phyloP scores from a whole-genome alignment of 148 eudicot genomes.

The Nyssa sinensis region DNA sequence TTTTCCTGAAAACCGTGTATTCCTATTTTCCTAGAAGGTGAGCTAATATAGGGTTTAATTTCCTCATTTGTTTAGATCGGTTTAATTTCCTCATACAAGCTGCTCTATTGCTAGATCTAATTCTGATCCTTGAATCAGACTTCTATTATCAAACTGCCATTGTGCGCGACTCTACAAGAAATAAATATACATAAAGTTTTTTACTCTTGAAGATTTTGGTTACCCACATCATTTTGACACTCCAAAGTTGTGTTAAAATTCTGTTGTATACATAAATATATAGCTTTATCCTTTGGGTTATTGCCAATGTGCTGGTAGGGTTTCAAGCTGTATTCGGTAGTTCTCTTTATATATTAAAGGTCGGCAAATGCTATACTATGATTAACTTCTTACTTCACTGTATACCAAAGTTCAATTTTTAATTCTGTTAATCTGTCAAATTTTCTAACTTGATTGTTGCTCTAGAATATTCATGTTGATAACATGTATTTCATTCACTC shows the following conservation, averaged over 20 bases:
- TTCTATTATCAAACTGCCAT: not conserved
- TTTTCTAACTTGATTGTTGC: not conserved
- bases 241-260: too few species aligned
- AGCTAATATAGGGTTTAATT: too few species aligned
- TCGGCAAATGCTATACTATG: not conserved
- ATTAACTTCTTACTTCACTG: not conserved
- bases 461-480: not conserved
- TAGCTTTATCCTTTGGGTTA: not conserved
- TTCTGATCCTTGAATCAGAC: not conserved
- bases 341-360: not conserved
- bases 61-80: too few species aligned
- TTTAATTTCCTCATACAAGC: not conserved
- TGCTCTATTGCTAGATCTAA: not conserved
- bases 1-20: too few species aligned
- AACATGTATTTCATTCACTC: not conserved
- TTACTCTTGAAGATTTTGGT: not conserved
- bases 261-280: not conserved
- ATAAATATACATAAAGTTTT: not conserved
- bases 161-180: not conserved
- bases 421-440: not conserved
- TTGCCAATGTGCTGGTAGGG: not conserved
- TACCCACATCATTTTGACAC: not conserved
- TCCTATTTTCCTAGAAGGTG: too few species aligned
- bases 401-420: not conserved
- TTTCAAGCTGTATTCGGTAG: not conserved